Conservation (phyloP, 805 yeast genomes). For the Kodamaea kakaduensis region DNA sequence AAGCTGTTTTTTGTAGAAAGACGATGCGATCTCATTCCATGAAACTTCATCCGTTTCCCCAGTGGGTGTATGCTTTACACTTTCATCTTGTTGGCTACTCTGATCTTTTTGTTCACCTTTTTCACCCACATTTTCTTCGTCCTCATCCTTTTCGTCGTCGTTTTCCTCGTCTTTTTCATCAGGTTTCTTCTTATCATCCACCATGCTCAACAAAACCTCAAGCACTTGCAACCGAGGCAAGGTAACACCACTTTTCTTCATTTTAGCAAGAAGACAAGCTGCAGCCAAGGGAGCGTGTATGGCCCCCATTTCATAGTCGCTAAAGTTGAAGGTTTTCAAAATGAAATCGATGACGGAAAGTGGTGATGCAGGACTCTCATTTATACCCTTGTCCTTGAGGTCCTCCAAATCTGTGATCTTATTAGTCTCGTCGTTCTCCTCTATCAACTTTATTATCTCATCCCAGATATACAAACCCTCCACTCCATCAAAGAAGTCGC, state of each 20-base stretch:
- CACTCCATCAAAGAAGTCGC: constrained; percentile 76
- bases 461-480: constrained; percentile 82
- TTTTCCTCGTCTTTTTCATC: no score
- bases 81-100: constrained; percentile 4
- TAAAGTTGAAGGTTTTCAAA: constrained; percentile 61
- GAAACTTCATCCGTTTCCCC: no score
- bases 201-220: constrained; percentile 36
- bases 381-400: no score
- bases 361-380: no score
- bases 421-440: constrained; percentile 12
- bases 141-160: not conserved
- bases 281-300: constrained; percentile 73
- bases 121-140: constrained; percentile 1
- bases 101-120: not conserved
- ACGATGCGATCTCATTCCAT: no score
- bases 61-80: no score
- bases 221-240: constrained; percentile 38
- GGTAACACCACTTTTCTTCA: constrained; percentile 23
- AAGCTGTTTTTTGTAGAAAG: not conserved
- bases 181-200: constrained; percentile 2
- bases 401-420: not conserved
- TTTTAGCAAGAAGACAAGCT: constrained; percentile 39
- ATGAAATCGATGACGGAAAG: constrained; percentile 50
- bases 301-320: constrained; percentile 81
- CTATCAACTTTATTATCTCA: constrained; percentile 42